Percentiles rank a stretch among this genome's conserved stretches.
Conservation (phyloP, 1,284 basidiomycete species). For the Phylloporus sp. region DNA sequence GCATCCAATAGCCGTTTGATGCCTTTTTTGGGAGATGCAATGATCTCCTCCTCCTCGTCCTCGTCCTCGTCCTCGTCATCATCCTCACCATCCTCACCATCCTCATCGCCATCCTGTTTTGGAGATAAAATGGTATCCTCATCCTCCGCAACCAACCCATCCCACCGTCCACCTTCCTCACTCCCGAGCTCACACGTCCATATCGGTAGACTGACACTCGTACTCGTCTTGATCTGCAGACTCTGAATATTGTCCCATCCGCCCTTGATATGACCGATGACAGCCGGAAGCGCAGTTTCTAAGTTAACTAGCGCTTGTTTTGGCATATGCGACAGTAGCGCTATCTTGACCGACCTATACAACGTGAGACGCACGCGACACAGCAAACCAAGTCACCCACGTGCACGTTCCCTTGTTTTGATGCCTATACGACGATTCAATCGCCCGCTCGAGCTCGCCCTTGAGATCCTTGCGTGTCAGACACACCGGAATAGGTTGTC, state of each 20-base stretch:
- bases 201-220: constrained; percentile 86
- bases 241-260: constrained; percentile 94
- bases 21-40: constrained; percentile 13
- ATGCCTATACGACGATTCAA: constrained; percentile 93
- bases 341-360: constrained; percentile 85
- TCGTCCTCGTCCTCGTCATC: no score
- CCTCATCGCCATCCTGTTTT: no score
- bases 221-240: constrained; percentile 90
- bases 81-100: no score
- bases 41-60: constrained; percentile 7
- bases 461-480: constrained; percentile 88
- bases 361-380: not conserved
- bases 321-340: constrained; percentile 76
- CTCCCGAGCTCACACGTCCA: constrained; percentile 82
- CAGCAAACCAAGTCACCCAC: constrained; percentile 55
- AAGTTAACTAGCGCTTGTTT: constrained; percentile 85
- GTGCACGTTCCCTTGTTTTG: constrained; percentile 92
- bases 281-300: constrained; percentile 78
- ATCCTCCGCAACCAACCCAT: constrained; percentile 53
- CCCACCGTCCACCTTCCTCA: constrained; percentile 69
- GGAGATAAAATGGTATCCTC: no score
- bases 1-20: constrained; percentile 22
- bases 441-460: constrained; percentile 87
- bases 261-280: constrained; percentile 76
- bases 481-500: constrained; percentile 93